Base-by-base conservation (phyloP, 2,329 filamentous ascomycete genomes). In the Cladosporium sp. region DNA sequence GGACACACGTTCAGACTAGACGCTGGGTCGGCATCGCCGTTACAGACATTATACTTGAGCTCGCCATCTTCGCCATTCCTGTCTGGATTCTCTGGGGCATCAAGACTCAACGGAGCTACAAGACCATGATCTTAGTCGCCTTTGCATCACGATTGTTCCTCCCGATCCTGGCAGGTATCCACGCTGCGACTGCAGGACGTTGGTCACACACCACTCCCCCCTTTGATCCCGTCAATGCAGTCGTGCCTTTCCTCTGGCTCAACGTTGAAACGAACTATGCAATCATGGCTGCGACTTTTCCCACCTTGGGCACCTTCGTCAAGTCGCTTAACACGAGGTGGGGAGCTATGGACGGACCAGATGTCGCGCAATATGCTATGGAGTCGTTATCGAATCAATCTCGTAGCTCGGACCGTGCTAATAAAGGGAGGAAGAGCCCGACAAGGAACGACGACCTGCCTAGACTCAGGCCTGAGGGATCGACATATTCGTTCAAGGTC, bases 191-290 rank as follows among this genome's bases (percentile, higher is more conserved):
- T 4, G 32, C 22, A 19, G 15, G 19, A 1, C 32, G 39, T 6
- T 50, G 44, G 44, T 49, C 57, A 20, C 50, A 50, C 10, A 50
- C 61, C 20, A 44, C 48, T 19, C 61, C 64, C 1, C 10, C 32
- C 10, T 60, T 65, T 24, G 62, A 59, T 32, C 47, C 65, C 4
- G 50, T 65, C 12, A 44, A 44, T 3, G 62, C 58, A 9, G 64
- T 66, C 32, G 24, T 59, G 1, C 52, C 63, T 7, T 66, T 64
- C 56, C 61, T 64, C 45, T 63, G 63, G 39, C 54, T 65, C 15
- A 66, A 65, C 42, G 44, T 66, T 9, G 63, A 66, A 40, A 63
- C 65, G 57, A 62, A 65, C 54, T 66, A 65, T 58, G 60, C 60
- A 10, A 50, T 66, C 28, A 66, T 66, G 56, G 58, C 64, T 9